Base-by-base conservation (phyloP, 805 yeast genomes). In the Debaryomyces maramus region DNA sequence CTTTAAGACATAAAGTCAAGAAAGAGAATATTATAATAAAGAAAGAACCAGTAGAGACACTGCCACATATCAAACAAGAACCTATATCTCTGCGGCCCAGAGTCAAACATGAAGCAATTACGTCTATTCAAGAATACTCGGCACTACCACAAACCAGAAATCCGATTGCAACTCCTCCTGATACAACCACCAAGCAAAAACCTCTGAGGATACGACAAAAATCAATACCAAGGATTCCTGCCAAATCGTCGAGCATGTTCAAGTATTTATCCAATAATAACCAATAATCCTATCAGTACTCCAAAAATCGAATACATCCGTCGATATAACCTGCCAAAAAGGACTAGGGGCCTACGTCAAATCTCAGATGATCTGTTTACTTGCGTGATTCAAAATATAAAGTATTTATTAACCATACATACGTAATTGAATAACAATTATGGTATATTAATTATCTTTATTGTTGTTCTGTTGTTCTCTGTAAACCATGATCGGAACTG, bases 401-500 rank as follows among this genome's bases (percentile, higher is more conserved):
- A 24, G 28, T 24, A 24, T 24, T 10, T 24, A 24, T 24, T 24
- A 24, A 6, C 28, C 28, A 24, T 24, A 24, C 28, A 10, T 24
- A 24, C 11, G 15, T 24, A 24, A 24, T 24, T 24, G 28, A 24
- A 24, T 5, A 10, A 7, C 28, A 24, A 24, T 24, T 24, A n/a
- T n/a, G n/a, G n/a, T n/a, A n/a, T n/a, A n/a, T n/a, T n/a, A 24
- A 13, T 24, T 24, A 11, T 29, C 32, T 6, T 15, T 15, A 5
- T 23, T 14, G 18, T 34, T 24, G 4, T 34, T n/a, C 24, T 40
- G 34, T 34, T 62, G 58, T 37, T 68, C 69, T 44, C 74, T 64
- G 57, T 69, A 72, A 57, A 77, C 74, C 51, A 80, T 50, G 34
- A 80, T 57, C 8, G 85, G 85, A 30, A 80, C 73, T 22, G 81